Evolutionary conservation across 2,329 filamentous ascomycete genomes (phyloP).

Genomic region (Colletotrichum aenigma): DNA sequence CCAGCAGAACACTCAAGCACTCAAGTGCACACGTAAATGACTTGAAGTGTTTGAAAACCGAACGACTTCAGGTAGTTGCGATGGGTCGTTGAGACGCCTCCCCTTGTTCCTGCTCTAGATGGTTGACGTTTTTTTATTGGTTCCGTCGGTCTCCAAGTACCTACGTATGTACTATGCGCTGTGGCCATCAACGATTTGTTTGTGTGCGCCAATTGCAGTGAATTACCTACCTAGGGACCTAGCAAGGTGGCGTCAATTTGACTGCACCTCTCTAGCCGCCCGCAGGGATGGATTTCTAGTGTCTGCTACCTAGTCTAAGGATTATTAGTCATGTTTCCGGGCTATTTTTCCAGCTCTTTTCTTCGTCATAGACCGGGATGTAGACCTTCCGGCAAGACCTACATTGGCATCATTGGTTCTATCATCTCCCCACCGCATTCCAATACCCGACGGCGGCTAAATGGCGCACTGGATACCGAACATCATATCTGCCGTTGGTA

Average conservation of each 20-base stretch:
- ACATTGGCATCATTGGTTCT: background rate
- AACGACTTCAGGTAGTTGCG: background rate
- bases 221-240: background rate
- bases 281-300: background rate
- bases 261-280: background rate
- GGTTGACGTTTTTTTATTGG: background rate
- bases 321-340: background rate
- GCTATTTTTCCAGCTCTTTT: background rate
- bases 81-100: background rate
- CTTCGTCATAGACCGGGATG: rapidly evolving
- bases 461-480: background rate
- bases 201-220: background rate
- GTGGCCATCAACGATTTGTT: background rate
- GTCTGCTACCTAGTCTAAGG: background rate
- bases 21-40: background rate
- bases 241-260: background rate
- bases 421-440: background rate
- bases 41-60: background rate
- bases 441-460: background rate
- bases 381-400: background rate
- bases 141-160: background rate
- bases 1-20: background rate
- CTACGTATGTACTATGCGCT: background rate
- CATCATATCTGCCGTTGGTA: background rate
- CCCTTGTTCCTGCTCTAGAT: background rate